Conservation (phyloP, 768 basidiomycete genomes). For the Phanerochaete carnosa region DNA sequence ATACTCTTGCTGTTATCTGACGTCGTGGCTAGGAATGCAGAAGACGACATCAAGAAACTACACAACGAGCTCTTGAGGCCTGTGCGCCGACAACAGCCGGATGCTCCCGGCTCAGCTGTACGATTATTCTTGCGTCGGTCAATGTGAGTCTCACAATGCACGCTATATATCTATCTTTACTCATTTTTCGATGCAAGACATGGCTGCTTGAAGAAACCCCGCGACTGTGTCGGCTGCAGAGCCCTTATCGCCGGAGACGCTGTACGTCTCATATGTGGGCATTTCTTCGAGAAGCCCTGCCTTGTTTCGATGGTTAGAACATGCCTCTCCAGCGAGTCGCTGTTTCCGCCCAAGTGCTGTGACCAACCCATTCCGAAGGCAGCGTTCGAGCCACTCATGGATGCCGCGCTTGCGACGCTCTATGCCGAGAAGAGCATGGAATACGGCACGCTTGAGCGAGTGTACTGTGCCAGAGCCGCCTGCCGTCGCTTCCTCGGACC, state of each 20-base stretch:
- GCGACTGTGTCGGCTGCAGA: conserved; percentile 21
- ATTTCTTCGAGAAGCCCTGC: conserved; percentile 24
- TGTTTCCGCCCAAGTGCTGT: conserved; percentile 31
- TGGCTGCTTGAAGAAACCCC: not conserved
- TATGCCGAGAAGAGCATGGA: conserved; percentile 21
- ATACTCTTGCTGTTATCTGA: not conserved
- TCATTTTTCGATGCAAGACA: not conserved
- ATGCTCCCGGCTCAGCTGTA: conserved; percentile 1
- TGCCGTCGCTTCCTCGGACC: conserved; percentile 27
- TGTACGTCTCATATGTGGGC: conserved; percentile 20
- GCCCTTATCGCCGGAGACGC: not conserved
- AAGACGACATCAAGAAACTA: not conserved
- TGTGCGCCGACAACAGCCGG: not conserved
- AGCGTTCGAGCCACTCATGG: conserved; percentile 16
- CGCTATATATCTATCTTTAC: not conserved
- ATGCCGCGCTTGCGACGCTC: not conserved
- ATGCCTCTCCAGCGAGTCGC: conserved; percentile 18
- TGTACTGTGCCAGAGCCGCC: conserved; percentile 25
- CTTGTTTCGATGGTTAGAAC: conserved; percentile 20
- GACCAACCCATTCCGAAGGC: conserved; percentile 15
- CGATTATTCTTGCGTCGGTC: conserved; percentile 9
- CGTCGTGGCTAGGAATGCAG: not conserved
- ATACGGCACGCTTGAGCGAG: conserved; percentile 20
- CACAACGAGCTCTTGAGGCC: not conserved
- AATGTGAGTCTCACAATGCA: conserved; percentile 1